Evolutionary conservation across 139 green algal genomes (phyloP).

Genomic region (Ettlia oleoabundans): DNA sequence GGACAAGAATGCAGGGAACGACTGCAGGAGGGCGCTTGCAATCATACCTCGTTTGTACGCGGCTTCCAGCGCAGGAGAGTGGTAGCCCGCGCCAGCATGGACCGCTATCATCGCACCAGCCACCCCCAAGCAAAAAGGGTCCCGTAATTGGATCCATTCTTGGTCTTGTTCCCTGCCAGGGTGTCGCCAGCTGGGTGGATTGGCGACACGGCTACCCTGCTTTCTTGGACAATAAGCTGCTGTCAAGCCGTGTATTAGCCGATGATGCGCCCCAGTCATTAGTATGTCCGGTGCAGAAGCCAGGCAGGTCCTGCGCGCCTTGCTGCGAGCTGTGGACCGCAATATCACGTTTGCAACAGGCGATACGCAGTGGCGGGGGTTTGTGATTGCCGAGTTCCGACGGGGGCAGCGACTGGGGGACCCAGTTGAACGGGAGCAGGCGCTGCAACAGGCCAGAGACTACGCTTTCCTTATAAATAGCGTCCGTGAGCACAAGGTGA

Average conservation of each 20-base stretch:
- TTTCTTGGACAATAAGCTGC: not conserved
- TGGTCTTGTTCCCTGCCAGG: not conserved
- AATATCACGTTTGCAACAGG: slow-evolving; percentile 40
- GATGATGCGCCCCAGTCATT: not conserved
- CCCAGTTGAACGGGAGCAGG: not conserved
- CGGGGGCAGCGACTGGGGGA: not conserved
- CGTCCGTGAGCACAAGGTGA: slow-evolving; percentile 49
- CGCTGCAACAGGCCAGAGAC: slow-evolving; percentile 48
- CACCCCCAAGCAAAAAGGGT: no score
- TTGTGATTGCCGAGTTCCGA: slow-evolving; percentile 43
- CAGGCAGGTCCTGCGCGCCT: slow-evolving; percentile 13
- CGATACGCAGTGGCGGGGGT: slow-evolving; percentile 39
- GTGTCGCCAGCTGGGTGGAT: not conserved
- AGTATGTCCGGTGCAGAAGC: slow-evolving; percentile 20
- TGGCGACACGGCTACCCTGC: no score
- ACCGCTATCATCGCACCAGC: slow-evolving; percentile 79
- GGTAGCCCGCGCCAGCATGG: slow-evolving; percentile 75
- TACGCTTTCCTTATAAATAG: slow-evolving; percentile 49
- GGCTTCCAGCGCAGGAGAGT: slow-evolving; percentile 52
- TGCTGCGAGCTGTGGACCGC: slow-evolving; percentile 41
- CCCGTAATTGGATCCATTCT: no score
- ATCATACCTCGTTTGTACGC: slow-evolving; percentile 64
- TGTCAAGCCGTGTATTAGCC: not conserved
- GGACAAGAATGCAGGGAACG: no score
- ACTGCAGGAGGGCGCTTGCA: no score